Evolutionary conservation across 129 eudicot species (phyloP).

Genomic region (Artemisia argyi): DNA sequence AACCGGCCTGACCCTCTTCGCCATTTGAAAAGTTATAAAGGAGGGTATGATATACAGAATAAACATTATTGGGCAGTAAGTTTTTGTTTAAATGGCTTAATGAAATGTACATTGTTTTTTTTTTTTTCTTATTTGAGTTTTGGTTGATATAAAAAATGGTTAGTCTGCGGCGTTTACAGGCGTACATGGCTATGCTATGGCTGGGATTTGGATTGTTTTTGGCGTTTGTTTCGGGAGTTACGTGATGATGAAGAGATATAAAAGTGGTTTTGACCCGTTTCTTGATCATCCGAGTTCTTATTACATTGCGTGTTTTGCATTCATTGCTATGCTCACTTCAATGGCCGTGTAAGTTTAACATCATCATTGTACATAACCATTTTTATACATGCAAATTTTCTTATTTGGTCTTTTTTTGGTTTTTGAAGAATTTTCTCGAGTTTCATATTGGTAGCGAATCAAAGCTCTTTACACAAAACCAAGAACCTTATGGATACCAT

Average conservation of each 20-base stretch:
- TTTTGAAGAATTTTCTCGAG: slow-evolving; percentile 46
- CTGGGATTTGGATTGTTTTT: slow-evolving; percentile 60
- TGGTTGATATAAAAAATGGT: slow-evolving; percentile 31
- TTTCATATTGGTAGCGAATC: slow-evolving; percentile 44
- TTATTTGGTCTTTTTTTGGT: too few relatives aligned
- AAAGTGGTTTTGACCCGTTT: slow-evolving; percentile 26
- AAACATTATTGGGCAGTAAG: slow-evolving; percentile 84
- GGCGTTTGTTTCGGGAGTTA: slow-evolving; percentile 54
- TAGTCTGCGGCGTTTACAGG: slow-evolving; percentile 87
- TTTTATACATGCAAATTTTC: too few relatives aligned
- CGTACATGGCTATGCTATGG: slow-evolving; percentile 61
- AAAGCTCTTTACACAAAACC: slow-evolving; percentile 33
- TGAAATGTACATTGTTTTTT: neutral
- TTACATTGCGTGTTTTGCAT: slow-evolving; percentile 38
- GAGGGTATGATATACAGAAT: slow-evolving; percentile 53
- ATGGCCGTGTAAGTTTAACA: slow-evolving; percentile 60
- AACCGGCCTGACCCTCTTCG: slow-evolving; percentile 57
- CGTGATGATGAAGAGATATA: slow-evolving; percentile 34
- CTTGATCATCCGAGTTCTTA: slow-evolving; percentile 35
- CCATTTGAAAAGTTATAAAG: slow-evolving; percentile 46
- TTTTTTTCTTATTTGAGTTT: slow-evolving; percentile 6
- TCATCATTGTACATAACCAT: neutral
- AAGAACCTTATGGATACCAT: slow-evolving; percentile 46
- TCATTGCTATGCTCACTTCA: slow-evolving; percentile 39
- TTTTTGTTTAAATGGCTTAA: slow-evolving; percentile 21